Conservation (phyloP, 371 early-diverging fungal species). For the Mortierella sp. region DNA sequence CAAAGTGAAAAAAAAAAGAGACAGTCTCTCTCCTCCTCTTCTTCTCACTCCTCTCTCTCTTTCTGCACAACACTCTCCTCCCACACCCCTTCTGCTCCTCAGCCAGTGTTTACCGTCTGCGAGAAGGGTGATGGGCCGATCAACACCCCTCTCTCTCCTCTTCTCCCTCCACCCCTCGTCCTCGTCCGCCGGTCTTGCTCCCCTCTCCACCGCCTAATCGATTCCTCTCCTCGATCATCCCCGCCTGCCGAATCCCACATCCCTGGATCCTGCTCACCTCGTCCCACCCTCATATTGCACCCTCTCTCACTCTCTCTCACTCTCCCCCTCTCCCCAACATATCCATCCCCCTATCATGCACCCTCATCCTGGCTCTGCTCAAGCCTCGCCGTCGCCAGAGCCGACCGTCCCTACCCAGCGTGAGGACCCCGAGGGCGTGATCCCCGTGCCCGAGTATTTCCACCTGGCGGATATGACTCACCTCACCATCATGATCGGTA, state of each 20-base stretch:
- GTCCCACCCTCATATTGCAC: background rate
- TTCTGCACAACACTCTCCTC: constrained; percentile 2
- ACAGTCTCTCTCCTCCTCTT: background rate
- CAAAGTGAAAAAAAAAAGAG: too few relatives aligned
- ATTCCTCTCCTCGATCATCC: too few relatives aligned
- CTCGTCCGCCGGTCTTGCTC: background rate
- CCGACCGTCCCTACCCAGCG: constrained; percentile 40
- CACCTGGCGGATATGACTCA: constrained; percentile 77
- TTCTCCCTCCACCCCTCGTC: background rate
- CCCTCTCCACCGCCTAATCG: too few relatives aligned
- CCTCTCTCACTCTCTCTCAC: constrained; percentile 1
- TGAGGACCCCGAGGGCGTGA: constrained; percentile 51
- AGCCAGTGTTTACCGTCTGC: background rate
- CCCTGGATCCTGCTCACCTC: too few relatives aligned
- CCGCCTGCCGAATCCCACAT: too few relatives aligned
- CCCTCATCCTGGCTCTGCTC: constrained; percentile 36
- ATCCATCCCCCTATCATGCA: constrained; percentile 20
- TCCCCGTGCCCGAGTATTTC: constrained; percentile 74
- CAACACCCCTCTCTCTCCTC: background rate
- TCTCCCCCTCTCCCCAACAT: background rate
- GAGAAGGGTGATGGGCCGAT: background rate
- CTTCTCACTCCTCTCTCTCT: constrained; percentile 9
- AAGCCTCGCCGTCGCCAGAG: constrained; percentile 54
- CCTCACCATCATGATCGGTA: constrained; percentile 82
- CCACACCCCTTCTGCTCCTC: constrained; percentile 3